Base-by-base conservation (phyloP, 106 monocot species). In the Acorus gramineus region DNA sequence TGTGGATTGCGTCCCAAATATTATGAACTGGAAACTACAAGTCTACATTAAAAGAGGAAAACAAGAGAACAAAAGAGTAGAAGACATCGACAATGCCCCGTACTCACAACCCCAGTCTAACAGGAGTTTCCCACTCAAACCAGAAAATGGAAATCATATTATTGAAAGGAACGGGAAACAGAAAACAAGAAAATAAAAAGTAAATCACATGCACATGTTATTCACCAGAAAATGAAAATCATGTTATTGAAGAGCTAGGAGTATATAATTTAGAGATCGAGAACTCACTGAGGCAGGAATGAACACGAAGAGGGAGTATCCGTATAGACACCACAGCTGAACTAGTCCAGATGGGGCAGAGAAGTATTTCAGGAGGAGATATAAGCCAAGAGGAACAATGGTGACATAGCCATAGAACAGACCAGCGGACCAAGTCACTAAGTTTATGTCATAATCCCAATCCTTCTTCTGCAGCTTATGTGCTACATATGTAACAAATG, bases 401-500 rank as follows among this genome's bases (percentile, higher is more conserved):
- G 83, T 79, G 46, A 77, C 93, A 69, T 93, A 93, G 55, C 93
- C 93, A 74, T 93, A 93, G 71, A 93, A 93, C 66, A 93, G 69
- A 51, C 93, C 93, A 63, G 93, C 89, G 56, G 93, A 93, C 93
- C 89, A 89, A 11, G 93, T 93, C 10, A 93, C 80, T 11, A 93
- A 54, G 52, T 89, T 89, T 53, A 93, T 93, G 47, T 93, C 93
- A 55, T 93, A 93, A 45, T 85, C 76, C 93, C 93, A 93, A 11
- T 89, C 93, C 78, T 89, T 85, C 13, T 85, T 74, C 69, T 93
- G 85, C 66, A 85, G 71, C 63, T 93, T 89, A 66, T 93, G 93
- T n/a, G 93, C 85, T 63, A 93, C 56, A 62, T 93, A 93, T 12
- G 93, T 89, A 10, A 83, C 89, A 74, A 93, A 85, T 63, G 93